Evolutionary conservation across 176 grass and related monocot genomes (phyloP).

Genomic region (Zea luxurians): DNA sequence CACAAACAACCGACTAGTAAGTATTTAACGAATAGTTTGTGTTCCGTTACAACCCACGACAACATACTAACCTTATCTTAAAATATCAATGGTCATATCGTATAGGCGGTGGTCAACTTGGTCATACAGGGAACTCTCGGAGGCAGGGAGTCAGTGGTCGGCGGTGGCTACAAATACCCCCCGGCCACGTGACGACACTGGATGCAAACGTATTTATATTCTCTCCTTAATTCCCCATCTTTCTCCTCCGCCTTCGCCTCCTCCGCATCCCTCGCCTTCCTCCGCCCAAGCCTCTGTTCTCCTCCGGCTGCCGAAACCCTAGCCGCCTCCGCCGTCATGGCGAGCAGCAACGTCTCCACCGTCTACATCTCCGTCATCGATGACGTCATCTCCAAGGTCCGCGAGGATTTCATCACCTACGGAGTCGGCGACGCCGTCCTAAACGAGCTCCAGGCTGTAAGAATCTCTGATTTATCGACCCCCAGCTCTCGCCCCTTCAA

Average conservation of each 20-base stretch:
- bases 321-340: constrained; percentile 47
- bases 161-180: constrained; percentile 39
- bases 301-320: constrained; percentile 30
- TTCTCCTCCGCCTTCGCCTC: constrained; percentile 39
- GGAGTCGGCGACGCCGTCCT: constrained; percentile 80
- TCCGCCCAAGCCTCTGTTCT: not conserved
- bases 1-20: too few relatives aligned
- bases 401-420: constrained; percentile 81
- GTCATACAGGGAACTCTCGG: too few relatives aligned
- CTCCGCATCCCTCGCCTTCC: not conserved
- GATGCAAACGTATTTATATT: constrained; percentile 99
- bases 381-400: constrained; percentile 85
- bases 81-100: too few relatives aligned
- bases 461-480: constrained; percentile 7
- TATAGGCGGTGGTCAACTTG: too few relatives aligned
- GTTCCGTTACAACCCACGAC: too few relatives aligned
- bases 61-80: too few relatives aligned
- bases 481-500: not conserved
- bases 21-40: too few relatives aligned
- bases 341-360: constrained; percentile 75
- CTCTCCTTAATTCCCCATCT: constrained; percentile 66
- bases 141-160: constrained; percentile 31
- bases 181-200: constrained; percentile 65
- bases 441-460: constrained; percentile 88
- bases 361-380: constrained; percentile 95